Evolutionary conservation across 768 basidiomycete species (phyloP).

Genomic region (Mycena capillaripes): DNA sequence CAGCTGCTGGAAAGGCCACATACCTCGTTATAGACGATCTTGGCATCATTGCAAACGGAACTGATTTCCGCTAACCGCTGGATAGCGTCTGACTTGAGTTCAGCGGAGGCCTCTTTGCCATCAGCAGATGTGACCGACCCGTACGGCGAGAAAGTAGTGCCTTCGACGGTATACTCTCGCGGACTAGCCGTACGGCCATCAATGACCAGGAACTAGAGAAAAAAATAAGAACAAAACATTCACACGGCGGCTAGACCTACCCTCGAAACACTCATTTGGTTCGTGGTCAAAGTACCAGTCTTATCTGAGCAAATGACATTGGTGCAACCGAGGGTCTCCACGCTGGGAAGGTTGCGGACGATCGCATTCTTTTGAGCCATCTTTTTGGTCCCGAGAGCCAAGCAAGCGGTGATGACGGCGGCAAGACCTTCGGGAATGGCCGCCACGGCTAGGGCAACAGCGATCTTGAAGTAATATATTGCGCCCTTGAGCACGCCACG

Average conservation of each 20-base stretch:
- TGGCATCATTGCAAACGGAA: constrained; percentile 95
- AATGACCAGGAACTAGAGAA: constrained; percentile 79
- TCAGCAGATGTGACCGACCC: constrained; percentile 79
- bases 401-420: constrained; percentile 96
- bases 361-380: constrained; percentile 99
- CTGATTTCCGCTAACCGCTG: constrained; percentile 92
- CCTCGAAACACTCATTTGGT: constrained; percentile 96
- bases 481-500: constrained; percentile 93
- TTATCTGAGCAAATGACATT: constrained; percentile 99
- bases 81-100: constrained; percentile 77
- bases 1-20: constrained; percentile 40
- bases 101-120: constrained; percentile 70
- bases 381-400: constrained; percentile 97
- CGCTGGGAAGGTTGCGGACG: constrained; percentile 94
- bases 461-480: constrained; percentile 99
- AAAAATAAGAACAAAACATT: not conserved
- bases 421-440: constrained; percentile 99
- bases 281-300: constrained; percentile 96
- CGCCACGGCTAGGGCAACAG: constrained; percentile 98
- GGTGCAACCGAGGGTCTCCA: constrained; percentile 97
- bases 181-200: constrained; percentile 64
- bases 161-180: constrained; percentile 86
- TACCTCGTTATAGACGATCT: constrained; percentile 86
- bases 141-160: constrained; percentile 91
- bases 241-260: constrained; percentile 52